These are phyloP conservation scores for Paramarasmius palmivorus DNA, from an alignment of 1,284 basidiomycete species.

Conservation along the genomic window DNA sequence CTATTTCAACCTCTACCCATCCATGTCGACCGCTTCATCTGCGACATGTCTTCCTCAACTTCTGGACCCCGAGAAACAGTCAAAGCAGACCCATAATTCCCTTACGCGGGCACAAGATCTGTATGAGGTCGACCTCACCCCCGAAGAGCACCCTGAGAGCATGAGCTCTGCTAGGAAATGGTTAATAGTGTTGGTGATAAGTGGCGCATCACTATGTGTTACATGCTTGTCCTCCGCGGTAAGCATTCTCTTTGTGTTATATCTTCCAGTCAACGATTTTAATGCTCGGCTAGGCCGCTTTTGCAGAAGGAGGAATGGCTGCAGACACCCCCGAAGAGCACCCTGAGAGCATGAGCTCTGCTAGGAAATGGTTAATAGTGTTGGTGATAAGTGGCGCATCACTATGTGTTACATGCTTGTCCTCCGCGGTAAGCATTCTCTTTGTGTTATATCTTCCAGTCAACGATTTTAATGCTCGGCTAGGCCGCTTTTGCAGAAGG, in stretches of 20 bases:
- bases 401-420: constrained; percentile 70
- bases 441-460: neutral
- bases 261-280: neutral
- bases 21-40: too few relatives aligned
- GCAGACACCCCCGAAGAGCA: constrained; percentile 50
- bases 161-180: constrained; percentile 52
- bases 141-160: constrained; percentile 50
- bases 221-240: constrained; percentile 76
- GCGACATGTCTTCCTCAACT: too few relatives aligned
- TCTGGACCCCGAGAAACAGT: too few relatives aligned
- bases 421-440: constrained; percentile 56
- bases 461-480: neutral
- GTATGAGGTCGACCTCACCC: constrained; percentile 5
- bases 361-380: constrained; percentile 59
- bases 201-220: constrained; percentile 57
- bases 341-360: constrained; percentile 46
- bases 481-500: constrained; percentile 70
- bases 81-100: too few relatives aligned
- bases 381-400: constrained; percentile 53
- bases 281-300: constrained; percentile 48
- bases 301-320: constrained; percentile 64
- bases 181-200: constrained; percentile 55
- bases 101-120: too few relatives aligned
- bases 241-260: constrained; percentile 22
- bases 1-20: too few relatives aligned